phyloP scores from a whole-genome alignment of 495 filamentous ascomycete species.

The Bathelium albidoporum region DNA sequence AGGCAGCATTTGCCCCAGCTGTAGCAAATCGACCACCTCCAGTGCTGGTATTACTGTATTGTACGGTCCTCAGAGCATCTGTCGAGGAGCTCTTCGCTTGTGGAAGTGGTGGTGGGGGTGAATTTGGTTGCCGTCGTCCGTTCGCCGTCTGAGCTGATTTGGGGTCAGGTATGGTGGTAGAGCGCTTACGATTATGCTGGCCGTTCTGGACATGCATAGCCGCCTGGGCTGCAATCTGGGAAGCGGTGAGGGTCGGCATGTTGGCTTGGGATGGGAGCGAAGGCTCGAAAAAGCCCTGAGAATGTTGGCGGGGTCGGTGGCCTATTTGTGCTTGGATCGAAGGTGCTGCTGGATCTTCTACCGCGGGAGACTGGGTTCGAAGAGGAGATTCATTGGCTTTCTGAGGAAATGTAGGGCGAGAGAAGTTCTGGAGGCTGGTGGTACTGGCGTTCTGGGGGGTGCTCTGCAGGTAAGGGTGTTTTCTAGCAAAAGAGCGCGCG shows the following conservation, averaged over 20 bases:
- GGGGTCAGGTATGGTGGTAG: constrained; percentile 50
- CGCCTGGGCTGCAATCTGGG: constrained; percentile 82
- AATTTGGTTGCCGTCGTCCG: constrained; percentile 30
- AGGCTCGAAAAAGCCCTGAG: constrained; percentile 84
- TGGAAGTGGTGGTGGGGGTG: constrained; percentile 42
- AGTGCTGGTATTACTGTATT: constrained; percentile 53
- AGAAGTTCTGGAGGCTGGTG: constrained; percentile 45
- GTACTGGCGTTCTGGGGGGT: constrained; percentile 6
- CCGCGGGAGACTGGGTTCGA: not conserved
- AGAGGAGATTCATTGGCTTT: constrained; percentile 3
- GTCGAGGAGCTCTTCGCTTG: constrained; percentile 21
- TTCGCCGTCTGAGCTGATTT: constrained; percentile 27
- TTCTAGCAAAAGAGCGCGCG: constrained; percentile 6
- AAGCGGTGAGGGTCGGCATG: constrained; percentile 52
- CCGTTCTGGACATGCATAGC: constrained; percentile 64
- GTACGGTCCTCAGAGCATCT: constrained; percentile 20
- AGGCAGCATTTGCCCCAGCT: constrained; percentile 75
- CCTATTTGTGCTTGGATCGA: constrained; percentile 18
- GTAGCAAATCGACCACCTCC: constrained; percentile 61
- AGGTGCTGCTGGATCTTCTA: constrained; percentile 12
- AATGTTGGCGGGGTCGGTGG: constrained; percentile 49
- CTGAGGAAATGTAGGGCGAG: constrained; percentile 27
- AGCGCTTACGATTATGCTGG: constrained; percentile 55
- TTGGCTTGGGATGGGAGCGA: constrained; percentile 53
- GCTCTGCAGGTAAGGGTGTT: constrained; percentile 1